A percentile compares a stretch with the other conserved stretches of the same genome.
These are phyloP conservation scores for Aspergillus spinulosporus DNA, from an alignment of 2,329 filamentous ascomycete genomes.

Conservation along the genomic window DNA sequence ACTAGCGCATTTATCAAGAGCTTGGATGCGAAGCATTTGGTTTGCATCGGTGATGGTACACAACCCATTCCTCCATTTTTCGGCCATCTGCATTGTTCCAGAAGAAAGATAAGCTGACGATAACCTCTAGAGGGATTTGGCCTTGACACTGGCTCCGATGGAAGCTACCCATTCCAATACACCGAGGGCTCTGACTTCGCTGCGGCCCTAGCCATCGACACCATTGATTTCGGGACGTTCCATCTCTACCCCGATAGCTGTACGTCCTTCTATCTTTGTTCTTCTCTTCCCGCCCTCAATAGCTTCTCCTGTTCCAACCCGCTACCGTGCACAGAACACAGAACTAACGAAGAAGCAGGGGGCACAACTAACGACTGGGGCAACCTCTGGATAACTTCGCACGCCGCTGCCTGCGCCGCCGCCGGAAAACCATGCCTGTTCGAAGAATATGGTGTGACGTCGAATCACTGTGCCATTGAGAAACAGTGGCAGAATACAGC, in stretches of 20 bases:
- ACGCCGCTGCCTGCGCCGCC: conserved; percentile 42
- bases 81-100: no score
- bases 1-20: conserved; percentile 64
- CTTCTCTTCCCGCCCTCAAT: no score
- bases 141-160: conserved; percentile 46
- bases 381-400: conserved; percentile 49
- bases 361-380: conserved; percentile 46
- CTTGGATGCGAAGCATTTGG: conserved; percentile 62
- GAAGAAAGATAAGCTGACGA: no score
- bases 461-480: conserved; percentile 31
- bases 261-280: conserved; percentile 20
- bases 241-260: conserved; percentile 54
- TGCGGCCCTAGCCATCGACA: conserved; percentile 40
- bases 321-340: neutral
- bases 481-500: conserved; percentile 40
- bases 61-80: conserved; percentile 41
- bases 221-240: conserved; percentile 58
- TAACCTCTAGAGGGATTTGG: conserved; percentile 56
- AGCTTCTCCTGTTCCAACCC: no score
- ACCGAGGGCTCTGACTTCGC: conserved; percentile 54
- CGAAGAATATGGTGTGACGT: conserved; percentile 42
- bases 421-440: conserved; percentile 44
- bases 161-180: conserved; percentile 54
- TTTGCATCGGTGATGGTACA: conserved; percentile 58
- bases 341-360: conserved; percentile 28